These are phyloP conservation scores for Elongisporangium anandrum DNA, from an alignment of 352 stramenopile species.

Conservation along the genomic window DNA sequence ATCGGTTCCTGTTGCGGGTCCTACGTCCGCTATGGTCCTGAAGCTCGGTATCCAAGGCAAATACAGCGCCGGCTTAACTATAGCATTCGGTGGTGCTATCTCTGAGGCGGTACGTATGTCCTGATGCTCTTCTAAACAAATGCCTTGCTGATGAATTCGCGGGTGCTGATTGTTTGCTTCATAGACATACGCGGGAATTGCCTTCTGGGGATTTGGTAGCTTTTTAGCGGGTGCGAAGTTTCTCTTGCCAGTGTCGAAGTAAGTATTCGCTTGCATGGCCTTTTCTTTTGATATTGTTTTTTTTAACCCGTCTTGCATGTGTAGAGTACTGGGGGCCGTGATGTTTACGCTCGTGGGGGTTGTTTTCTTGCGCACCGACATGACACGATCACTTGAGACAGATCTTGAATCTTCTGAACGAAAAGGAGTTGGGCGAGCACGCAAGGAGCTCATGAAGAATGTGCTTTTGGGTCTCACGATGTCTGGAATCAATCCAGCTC, in stretches of 20 bases:
- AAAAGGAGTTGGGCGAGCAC: slow-evolving; percentile 44
- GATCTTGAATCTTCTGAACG: slow-evolving; percentile 42
- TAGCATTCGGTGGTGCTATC: slow-evolving; percentile 77
- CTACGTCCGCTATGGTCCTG: slow-evolving; percentile 85
- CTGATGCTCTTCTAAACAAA: neutral
- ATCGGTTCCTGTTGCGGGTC: slow-evolving; percentile 77
- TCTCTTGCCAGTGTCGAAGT: slow-evolving; percentile 83
- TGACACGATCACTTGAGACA: slow-evolving; percentile 67
- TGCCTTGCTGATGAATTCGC: neutral
- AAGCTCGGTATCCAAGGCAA: slow-evolving; percentile 87
- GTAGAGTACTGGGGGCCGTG: slow-evolving; percentile 72
- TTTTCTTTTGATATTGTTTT: slow-evolving; percentile 2
- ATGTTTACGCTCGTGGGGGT: slow-evolving; percentile 84
- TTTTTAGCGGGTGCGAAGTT: slow-evolving; percentile 83
- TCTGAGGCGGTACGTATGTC: slow-evolving; percentile 61
- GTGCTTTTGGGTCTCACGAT: slow-evolving; percentile 84
- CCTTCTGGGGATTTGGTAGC: slow-evolving; percentile 88
- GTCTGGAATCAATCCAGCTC: slow-evolving; percentile 83
- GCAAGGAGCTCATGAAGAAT: slow-evolving; percentile 76
- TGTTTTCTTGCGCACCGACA: slow-evolving; percentile 76
- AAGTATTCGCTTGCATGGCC: slow-evolving; percentile 1
- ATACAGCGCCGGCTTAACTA: slow-evolving; percentile 72
- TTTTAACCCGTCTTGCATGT: neutral
- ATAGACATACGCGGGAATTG: slow-evolving; percentile 84
- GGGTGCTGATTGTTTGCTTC: slow-evolving; percentile 3